Conservation (phyloP, 805 yeast genomes). For the Candida stauntonica region DNA sequence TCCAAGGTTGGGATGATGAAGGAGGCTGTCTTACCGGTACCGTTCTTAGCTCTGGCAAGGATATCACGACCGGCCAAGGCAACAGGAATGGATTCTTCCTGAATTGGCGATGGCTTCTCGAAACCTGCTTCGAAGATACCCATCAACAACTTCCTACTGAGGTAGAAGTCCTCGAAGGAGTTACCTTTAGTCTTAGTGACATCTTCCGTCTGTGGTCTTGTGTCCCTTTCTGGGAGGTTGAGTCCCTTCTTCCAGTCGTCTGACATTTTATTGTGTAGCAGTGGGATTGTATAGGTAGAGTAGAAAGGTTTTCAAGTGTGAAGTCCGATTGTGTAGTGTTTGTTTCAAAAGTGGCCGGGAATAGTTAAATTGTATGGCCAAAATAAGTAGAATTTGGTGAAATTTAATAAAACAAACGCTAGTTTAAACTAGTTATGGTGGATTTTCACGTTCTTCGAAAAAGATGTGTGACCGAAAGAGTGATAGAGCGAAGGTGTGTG, state of each 20-base stretch:
- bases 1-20: conserved; percentile 92
- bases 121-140: conserved; percentile 99
- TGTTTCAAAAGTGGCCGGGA: background rate
- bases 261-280: conserved; percentile 28
- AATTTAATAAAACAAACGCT: no score
- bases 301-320: no score
- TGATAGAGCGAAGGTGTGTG: no score
- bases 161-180: conserved; percentile 84
- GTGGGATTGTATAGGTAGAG: conserved; percentile 1
- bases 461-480: no score
- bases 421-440: no score
- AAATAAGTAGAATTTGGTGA: no score
- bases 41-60: conserved; percentile 96
- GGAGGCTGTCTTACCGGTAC: conserved; percentile 98
- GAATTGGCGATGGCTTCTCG: conserved; percentile 96
- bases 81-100: conserved; percentile 94
- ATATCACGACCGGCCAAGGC: conserved; percentile 95
- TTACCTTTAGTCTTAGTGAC: conserved; percentile 88
- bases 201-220: conserved; percentile 97
- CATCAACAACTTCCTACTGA: conserved; percentile 92
- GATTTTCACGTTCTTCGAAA: no score
- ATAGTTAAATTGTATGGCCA: background rate
- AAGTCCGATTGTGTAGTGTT: background rate
- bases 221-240: conserved; percentile 76
- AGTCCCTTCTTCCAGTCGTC: conserved; percentile 74